These are phyloP conservation scores for Sporisorium iseilematis-ciliati DNA, from an alignment of 1,284 basidiomycete genomes.

Conservation along the genomic window DNA sequence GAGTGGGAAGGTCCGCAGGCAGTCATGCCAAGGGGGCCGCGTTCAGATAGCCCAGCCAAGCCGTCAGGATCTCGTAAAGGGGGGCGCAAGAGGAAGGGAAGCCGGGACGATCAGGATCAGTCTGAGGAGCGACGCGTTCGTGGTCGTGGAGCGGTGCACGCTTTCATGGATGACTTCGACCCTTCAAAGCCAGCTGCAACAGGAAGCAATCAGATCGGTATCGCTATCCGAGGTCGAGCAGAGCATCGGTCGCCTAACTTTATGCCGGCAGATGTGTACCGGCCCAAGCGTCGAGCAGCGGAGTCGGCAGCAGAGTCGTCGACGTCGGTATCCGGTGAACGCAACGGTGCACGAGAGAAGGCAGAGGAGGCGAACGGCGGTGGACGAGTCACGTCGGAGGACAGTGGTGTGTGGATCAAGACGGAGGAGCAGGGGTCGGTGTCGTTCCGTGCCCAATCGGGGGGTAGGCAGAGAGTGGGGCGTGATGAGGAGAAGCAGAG, in stretches of 20 bases:
- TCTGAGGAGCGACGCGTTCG: constrained; percentile 3
- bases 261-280: no score
- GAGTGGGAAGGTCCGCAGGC: not conserved
- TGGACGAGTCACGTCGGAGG: no score
- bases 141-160: constrained; percentile 10
- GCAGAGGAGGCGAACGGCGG: not conserved
- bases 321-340: not conserved
- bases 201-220: not conserved
- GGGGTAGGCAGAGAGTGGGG: not conserved
- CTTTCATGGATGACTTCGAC: not conserved
- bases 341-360: not conserved
- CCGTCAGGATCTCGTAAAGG: not conserved
- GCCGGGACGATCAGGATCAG: not conserved
- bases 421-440: not conserved
- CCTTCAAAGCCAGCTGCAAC: not conserved
- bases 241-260: not conserved
- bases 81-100: not conserved
- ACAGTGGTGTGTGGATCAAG: no score
- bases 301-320: not conserved
- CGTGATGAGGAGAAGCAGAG: not conserved
- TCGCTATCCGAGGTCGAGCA: constrained; percentile 10
- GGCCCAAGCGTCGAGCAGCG: not conserved
- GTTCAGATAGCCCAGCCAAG: not conserved
- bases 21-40: not conserved
- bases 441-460: not conserved